Base-by-base conservation (phyloP, 345 rosid genomes). In the Syzygium oleosum region DNA sequence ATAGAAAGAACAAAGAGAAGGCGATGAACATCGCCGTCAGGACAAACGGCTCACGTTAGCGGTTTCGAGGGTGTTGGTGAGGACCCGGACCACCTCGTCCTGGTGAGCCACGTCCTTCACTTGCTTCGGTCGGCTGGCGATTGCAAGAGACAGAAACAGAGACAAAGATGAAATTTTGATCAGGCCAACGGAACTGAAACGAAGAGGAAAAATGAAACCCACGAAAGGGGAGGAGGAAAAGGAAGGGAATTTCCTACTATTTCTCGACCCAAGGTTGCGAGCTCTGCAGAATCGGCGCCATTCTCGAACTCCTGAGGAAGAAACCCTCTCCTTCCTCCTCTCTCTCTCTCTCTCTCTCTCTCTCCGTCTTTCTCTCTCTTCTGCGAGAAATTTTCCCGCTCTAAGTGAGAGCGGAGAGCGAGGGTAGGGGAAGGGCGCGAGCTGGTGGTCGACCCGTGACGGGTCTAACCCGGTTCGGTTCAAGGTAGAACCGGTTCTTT, bases 41-140 rank as follows among this genome's bases (percentile, higher is more conserved):
- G 31, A 15, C 12, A 53, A 56, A 12, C 7, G 23, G 13, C 89
- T 91, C 89, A 96, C 99, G 53, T 90, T 92, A 3, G 95, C 56
- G 51, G 99, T 96, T 90, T 98, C 96, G 84, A 98, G 97, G 59
- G 98, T 98, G 93, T 96, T 98, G 84, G 97, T 96, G 91, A 98
- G 98, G 88, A 96, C 99, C 29, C 99, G 97, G 84, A 98, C 98
- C 87, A 98, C 99, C 93, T 96, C 99, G 23, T 98, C 99, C 92
- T 98, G 99, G 88, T 97, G 97, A 27, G 98, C 98, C 77, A 95
- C 99, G 86, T 96, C 99, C 88, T 95, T 96, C 73, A 95, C 97
- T 90, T 94, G 97, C 95, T 89, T 96, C 34, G 99, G 99, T 79
- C 99, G 99, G 90, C 99, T 96, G 61, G 56, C 21, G 89, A 84